Evolutionary conservation across 169 alveolate species (phyloP).

Genomic region (Perkinsus marinus): DNA sequence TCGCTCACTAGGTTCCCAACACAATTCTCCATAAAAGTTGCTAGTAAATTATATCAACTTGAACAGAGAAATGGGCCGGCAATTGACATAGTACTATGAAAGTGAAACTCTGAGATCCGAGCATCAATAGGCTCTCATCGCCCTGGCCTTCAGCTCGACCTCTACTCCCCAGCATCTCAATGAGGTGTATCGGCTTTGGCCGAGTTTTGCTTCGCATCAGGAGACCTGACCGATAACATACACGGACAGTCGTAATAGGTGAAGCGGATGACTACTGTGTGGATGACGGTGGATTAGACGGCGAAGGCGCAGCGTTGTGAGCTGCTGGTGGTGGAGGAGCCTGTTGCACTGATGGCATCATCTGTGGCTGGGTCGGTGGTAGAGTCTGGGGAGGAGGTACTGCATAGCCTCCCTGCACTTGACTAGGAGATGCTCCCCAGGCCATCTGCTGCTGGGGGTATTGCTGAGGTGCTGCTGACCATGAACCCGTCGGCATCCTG

Average conservation of each 20-base stretch:
- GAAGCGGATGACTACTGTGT: not conserved
- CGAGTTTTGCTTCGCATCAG: too few relatives aligned
- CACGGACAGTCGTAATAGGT: not conserved
- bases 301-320: not conserved
- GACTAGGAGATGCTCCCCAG: not conserved
- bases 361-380: not conserved
- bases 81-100: not conserved
- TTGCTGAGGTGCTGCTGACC: not conserved
- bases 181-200: too few relatives aligned
- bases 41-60: not conserved
- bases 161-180: too few relatives aligned
- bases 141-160: too few relatives aligned
- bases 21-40: not conserved
- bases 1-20: too few relatives aligned
- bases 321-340: not conserved
- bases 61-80: not conserved
- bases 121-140: not conserved
- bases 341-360: not conserved
- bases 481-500: not conserved
- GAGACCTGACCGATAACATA: too few relatives aligned
- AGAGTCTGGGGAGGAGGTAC: not conserved
- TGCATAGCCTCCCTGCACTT: not conserved
- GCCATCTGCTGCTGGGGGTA: not conserved
- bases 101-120: not conserved
- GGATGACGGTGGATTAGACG: not conserved